phyloP scores from a whole-genome alignment of 106 monocot genomes.

The Triglochin maritima region DNA sequence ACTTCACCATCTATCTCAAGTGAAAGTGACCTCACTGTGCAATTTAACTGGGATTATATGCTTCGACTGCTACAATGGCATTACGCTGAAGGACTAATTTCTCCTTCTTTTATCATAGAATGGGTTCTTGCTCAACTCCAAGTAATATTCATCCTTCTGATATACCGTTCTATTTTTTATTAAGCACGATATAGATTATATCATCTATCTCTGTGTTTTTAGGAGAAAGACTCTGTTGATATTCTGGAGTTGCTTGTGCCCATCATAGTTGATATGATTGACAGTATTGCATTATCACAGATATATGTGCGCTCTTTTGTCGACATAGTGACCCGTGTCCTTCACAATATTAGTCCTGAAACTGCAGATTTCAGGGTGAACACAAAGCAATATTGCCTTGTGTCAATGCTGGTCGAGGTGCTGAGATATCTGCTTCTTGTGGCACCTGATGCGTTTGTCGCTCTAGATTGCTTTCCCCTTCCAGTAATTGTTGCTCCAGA shows the following conservation, averaged over 20 bases:
- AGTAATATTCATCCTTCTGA: slow-evolving; percentile 29
- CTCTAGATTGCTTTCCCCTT: slow-evolving; percentile 77
- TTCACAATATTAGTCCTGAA: slow-evolving; percentile 36
- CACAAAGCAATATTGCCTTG: slow-evolving; percentile 31
- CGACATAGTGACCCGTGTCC: slow-evolving; percentile 48
- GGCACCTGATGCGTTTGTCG: slow-evolving; percentile 82
- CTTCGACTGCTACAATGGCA: slow-evolving; percentile 72
- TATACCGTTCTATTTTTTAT: neutral
- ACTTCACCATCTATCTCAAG: slow-evolving; percentile 20
- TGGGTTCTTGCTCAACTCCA: slow-evolving; percentile 74
- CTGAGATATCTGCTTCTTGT: slow-evolving; percentile 65
- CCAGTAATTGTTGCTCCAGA: slow-evolving; percentile 55
- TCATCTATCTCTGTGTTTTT: slow-evolving; percentile 11
- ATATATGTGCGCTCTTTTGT: slow-evolving; percentile 67
- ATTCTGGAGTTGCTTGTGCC: slow-evolving; percentile 82
- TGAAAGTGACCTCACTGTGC: slow-evolving; percentile 43
- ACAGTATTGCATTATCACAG: slow-evolving; percentile 60
- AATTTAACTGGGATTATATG: slow-evolving; percentile 85
- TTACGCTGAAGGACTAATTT: slow-evolving; percentile 67
- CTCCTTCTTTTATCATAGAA: slow-evolving; percentile 67
- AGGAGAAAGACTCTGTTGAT: slow-evolving; percentile 81
- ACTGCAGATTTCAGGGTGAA: slow-evolving; percentile 13
- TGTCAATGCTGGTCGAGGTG: slow-evolving; percentile 46
- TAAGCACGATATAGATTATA: slow-evolving; percentile 1
- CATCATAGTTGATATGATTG: slow-evolving; percentile 47